Evolutionary conservation across 2,329 filamentous ascomycete genomes (phyloP), one percentile per base, ranked within the genome.

Genomic region (Bipolaris cookei): DNA sequence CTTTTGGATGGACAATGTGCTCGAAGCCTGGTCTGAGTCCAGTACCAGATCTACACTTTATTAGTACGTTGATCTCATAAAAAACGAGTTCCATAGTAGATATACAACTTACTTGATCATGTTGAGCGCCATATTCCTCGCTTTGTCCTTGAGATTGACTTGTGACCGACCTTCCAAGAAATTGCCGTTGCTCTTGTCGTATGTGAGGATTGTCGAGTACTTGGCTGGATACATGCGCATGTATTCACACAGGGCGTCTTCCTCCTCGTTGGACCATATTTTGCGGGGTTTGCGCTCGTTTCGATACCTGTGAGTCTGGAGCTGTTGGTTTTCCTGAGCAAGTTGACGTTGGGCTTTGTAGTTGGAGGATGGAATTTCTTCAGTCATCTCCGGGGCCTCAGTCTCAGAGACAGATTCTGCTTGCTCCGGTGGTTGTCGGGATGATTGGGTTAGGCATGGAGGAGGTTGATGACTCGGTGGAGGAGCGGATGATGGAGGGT

Each of bases 61-160:
- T 71, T 49, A 70, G 62, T 39, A 48, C 4, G 30, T 14, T 16
- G 18, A 37, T 6, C 32, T 38, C 16, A 38, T 16, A 6, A 10
- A 18, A 6, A 30, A 20, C n/a, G n/a, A 28, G 8, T 0, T 6
- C 3, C 25, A 8, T 28, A 65, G 5, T 8, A n/a, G 11, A 6
- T 2, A 14, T 8, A 25, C 2, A 48, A 52, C 75, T 62, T 66
- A 79, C 78, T 74, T 76, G 30, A 78, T 70, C 71, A 72, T 78
- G 38, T 66, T 71, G 6, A 73, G 56, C 10, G 77, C 76, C 68
- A 80, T 75, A 41, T 72, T 79, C 46, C 76, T 66, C 11, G 71
- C 77, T 58, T 80, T 80, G 43, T 80, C 78, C 59, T 80, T 80
- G 6, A 86, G 58, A 42, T 84, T 81, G 2, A 84, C 82, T 57